Conservation (phyloP, 768 basidiomycete species). For the Trametes cubensis region DNA sequence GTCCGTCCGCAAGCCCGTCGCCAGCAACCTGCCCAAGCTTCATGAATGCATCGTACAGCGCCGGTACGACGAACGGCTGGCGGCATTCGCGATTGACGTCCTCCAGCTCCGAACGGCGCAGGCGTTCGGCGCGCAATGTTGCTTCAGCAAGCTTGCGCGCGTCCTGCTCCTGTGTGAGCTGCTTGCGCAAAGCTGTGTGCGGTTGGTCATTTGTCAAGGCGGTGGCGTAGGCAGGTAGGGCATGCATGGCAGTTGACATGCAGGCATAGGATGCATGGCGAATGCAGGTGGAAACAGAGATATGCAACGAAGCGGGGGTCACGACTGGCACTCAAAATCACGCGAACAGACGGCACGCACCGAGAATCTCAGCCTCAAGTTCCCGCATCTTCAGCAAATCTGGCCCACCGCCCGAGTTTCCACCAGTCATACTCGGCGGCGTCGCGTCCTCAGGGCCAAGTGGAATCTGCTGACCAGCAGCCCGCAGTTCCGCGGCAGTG, state of each 20-base stretch:
- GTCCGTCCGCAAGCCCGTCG: conserved; percentile 22
- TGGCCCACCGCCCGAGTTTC: conserved; percentile 4
- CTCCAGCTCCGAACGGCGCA: conserved; percentile 28
- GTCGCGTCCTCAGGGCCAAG: conserved; percentile 17
- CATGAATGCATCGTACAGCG: conserved; percentile 37
- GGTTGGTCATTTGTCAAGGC: not conserved
- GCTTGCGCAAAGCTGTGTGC: conserved; percentile 26
- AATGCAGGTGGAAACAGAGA: not conserved
- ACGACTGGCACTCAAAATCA: not conserved
- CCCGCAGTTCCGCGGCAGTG: conserved; percentile 23
- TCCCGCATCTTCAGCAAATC: conserved; percentile 8
- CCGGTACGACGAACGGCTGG: conserved; percentile 36
- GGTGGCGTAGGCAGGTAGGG: not conserved
- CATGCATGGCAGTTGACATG: not conserved
- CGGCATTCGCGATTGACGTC: conserved; percentile 32
- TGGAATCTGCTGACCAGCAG: conserved; percentile 12
- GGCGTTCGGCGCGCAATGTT: conserved; percentile 30
- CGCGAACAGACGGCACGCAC: conserved; percentile 14
- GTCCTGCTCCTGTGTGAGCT: conserved; percentile 24
- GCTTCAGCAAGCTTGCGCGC: conserved; percentile 29
- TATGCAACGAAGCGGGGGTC: not conserved
- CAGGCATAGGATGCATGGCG: not conserved
- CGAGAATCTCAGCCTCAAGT: conserved; percentile 22
- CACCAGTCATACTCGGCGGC: conserved; percentile 11
- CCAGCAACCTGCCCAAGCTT: conserved; percentile 32